phyloP scores from a whole-genome alignment of 2,329 filamentous ascomycete species.

The Colletotrichum sublineola region DNA sequence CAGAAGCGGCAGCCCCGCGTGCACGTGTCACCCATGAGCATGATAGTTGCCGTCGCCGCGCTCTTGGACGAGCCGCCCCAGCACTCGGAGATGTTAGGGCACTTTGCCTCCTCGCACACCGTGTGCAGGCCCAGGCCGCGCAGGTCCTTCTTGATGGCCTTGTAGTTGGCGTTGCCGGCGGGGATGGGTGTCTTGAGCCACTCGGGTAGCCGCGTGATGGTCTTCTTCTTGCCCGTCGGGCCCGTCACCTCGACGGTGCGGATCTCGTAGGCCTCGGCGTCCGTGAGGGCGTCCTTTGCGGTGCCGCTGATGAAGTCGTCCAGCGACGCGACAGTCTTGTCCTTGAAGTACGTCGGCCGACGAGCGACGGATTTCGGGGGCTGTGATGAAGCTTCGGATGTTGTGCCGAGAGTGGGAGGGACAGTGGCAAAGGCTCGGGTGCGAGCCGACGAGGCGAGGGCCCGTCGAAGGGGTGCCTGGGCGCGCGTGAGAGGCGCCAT shows the following conservation, averaged over 20 bases:
- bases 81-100: conserved; percentile 97
- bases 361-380: conserved; percentile 45
- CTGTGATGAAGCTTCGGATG: conserved; percentile 44
- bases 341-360: conserved; percentile 70
- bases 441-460: conserved; percentile 51
- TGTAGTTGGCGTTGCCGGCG: conserved; percentile 83
- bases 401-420: conserved; percentile 50
- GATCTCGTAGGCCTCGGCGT: conserved; percentile 70
- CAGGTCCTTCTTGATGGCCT: conserved; percentile 94
- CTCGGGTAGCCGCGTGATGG: conserved; percentile 82
- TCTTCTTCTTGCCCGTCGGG: conserved; percentile 71
- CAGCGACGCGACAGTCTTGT: conserved; percentile 68
- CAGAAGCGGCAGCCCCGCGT: conserved; percentile 97
- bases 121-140: conserved; percentile 92
- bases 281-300: conserved; percentile 54
- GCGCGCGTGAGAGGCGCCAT: conserved; percentile 58
- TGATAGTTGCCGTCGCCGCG: conserved; percentile 96
- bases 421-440: conserved; percentile 62
- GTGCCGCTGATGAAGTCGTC: conserved; percentile 66
- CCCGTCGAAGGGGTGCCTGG: conserved; percentile 58
- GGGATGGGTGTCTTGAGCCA: conserved; percentile 99
- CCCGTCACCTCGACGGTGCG: conserved; percentile 73
- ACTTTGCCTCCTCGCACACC: conserved; percentile 96
- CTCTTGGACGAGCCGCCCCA: conserved; percentile 93
- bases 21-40: conserved; percentile 99